Evolutionary conservation across 257 asterid genomes (phyloP).

Genomic region (Solanum pimpinellifolium): DNA sequence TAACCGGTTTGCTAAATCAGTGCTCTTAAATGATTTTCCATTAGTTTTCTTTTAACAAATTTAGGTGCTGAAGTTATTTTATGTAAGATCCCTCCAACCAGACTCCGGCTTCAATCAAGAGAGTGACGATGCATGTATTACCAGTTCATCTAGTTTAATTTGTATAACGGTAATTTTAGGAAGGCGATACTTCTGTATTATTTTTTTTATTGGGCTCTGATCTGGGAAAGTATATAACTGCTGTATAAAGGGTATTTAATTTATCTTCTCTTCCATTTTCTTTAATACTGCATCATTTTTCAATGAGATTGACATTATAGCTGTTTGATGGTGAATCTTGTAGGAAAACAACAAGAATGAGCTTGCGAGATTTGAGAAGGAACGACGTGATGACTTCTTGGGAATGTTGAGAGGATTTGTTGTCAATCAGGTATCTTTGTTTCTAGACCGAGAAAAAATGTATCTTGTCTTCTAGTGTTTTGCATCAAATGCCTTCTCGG

Average conservation of each 20-base stretch:
- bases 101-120: not conserved
- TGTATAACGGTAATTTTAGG: not conserved
- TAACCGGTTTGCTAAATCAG: not conserved
- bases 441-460: not conserved
- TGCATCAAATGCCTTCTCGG: not conserved
- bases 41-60: not conserved
- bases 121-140: not conserved
- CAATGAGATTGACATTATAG: not conserved
- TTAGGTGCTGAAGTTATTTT: not conserved
- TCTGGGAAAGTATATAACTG: not conserved
- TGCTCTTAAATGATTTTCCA: not conserved
- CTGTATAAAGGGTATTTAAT: not conserved
- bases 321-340: constrained; percentile 6
- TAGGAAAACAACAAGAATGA: constrained; percentile 89
- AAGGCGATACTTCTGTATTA: not conserved
- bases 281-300: not conserved
- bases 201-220: not conserved
- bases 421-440: constrained; percentile 69
- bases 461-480: not conserved
- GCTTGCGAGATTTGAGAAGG: constrained; percentile 79
- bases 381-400: constrained; percentile 75
- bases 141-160: not conserved
- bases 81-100: not conserved
- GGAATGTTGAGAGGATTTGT: constrained; percentile 87
- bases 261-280: not conserved